Evolutionary conservation across 257 asterid species (phyloP).

Genomic region (Thymus quinquecostatus): DNA sequence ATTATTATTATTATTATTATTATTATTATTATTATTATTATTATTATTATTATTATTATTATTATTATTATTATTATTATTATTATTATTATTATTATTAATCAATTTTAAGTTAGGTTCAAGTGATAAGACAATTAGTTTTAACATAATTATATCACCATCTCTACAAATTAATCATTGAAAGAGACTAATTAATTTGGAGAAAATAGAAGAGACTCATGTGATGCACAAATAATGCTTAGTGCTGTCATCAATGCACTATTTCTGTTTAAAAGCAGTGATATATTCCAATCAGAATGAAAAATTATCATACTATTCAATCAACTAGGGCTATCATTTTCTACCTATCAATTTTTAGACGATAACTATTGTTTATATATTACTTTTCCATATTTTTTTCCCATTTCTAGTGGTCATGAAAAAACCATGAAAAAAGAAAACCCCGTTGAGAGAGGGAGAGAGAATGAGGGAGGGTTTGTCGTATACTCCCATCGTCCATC

Average conservation of each 20-base stretch:
- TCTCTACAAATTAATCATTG: not conserved
- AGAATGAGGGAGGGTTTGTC: not conserved
- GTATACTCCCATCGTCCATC: not conserved
- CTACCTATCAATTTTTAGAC: slow-evolving; percentile 14
- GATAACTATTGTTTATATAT: not conserved
- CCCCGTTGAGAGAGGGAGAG: not conserved
- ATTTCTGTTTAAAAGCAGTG: slow-evolving; percentile 22
- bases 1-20: not conserved
- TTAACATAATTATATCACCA: not conserved
- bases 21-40: not conserved
- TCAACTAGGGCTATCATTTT: slow-evolving; percentile 34
- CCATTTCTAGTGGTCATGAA: slow-evolving; percentile 35
- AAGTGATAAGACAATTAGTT: slow-evolving; percentile 6
- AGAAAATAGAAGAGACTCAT: slow-evolving; percentile 5
- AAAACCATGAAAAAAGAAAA: not conserved
- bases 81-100: too few relatives aligned
- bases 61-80: not conserved
- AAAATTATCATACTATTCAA: not conserved
- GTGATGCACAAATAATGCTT: slow-evolving; percentile 29
- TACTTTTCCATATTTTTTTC: not conserved
- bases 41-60: not conserved
- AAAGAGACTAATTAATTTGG: slow-evolving; percentile 1
- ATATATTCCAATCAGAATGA: not conserved
- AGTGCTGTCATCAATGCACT: slow-evolving; percentile 32
- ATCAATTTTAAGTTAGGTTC: not conserved